Base-by-base conservation (phyloP, 495 filamentous ascomycete species). In the Penicillium lividum region DNA sequence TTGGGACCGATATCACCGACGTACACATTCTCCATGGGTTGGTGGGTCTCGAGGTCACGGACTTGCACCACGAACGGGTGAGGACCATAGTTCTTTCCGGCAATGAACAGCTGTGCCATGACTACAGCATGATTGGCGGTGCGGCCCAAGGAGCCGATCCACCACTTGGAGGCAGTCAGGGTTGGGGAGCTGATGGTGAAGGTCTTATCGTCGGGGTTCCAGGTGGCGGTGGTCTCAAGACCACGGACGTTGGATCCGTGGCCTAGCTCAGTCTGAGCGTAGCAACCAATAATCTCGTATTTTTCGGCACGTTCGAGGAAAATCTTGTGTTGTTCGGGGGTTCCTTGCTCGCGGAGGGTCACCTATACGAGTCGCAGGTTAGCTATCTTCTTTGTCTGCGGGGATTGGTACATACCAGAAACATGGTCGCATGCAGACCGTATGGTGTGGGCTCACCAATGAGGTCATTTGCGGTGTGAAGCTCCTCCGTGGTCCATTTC, bases 21-120 rank as follows among this genome's bases (percentile, higher is more conserved):
- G 47, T 87, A 81, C 49, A 91, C 72, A 51, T 87, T 86, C 60
- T 89, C 82, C 48, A 91, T 68, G 1, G 87, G 87, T 64, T 88
- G 74, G 62, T 91, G 88, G 5, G 86, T 89, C 68, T 86, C 71
- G 66, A 89, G 65, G 60, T 89, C 85, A 58, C 89, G 78, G 63
- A 92, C 81, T 62, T 89, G 88, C 25, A 90, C 86, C 4, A 92
- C 82, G 65, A 92, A 91, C 10, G 88, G 86, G 61, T 91, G 89
- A 27, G 88, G 88, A 1, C 89, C 89, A 59, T 82, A 84, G 38
- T 75, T 74, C 69, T 87, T 88, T 45, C 84, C 84, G 38, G 68
- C 73, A 53, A 90, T 83, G 38, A 81, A 78, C 42, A 89, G 71
- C 65, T 90, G 85, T 11, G 89, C 89, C 84, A 90, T 86, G 2